phyloP scores from a whole-genome alignment of 306 rosid genomes.

The Lathyrus aphaca region DNA sequence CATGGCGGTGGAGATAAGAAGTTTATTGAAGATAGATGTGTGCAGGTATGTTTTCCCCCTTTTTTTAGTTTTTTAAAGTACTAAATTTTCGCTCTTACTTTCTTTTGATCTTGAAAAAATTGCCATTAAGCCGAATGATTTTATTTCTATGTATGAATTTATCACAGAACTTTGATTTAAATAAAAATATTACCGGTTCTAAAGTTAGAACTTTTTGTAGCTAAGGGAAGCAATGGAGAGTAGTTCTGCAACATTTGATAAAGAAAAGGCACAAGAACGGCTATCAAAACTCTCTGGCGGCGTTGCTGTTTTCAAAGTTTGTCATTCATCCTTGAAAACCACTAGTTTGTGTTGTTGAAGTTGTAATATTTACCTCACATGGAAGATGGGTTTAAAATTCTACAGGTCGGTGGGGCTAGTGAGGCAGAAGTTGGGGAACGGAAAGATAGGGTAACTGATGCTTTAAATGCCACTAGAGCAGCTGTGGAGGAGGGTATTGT shows the following conservation, averaged over 20 bases:
- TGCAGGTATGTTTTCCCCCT: slow-evolving; percentile 55
- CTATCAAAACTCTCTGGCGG: slow-evolving; percentile 91
- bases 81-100: not conserved
- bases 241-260: slow-evolving; percentile 81
- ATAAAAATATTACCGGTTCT: not conserved
- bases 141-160: not conserved
- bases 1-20: slow-evolving; percentile 98
- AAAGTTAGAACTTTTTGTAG: slow-evolving; percentile 43
- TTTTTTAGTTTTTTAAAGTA: not conserved
- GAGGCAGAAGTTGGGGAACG: slow-evolving; percentile 94
- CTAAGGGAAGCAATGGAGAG: slow-evolving; percentile 71
- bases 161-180: not conserved
- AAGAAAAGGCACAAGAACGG: slow-evolving; percentile 93
- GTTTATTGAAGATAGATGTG: slow-evolving; percentile 88
- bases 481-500: slow-evolving; percentile 98
- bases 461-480: slow-evolving; percentile 90
- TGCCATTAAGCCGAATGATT: not conserved
- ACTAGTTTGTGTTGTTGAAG: slow-evolving; percentile 32
- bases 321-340: slow-evolving; percentile 27
- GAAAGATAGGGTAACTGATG: slow-evolving; percentile 97
- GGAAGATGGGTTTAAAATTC: slow-evolving; percentile 35
- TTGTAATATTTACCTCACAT: slow-evolving; percentile 21
- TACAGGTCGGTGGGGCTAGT: slow-evolving; percentile 94
- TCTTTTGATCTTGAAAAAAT: not conserved
- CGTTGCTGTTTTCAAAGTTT: slow-evolving; percentile 94